Conservation (phyloP, 495 filamentous ascomycete genomes). For the Articulospora tetracladia region DNA sequence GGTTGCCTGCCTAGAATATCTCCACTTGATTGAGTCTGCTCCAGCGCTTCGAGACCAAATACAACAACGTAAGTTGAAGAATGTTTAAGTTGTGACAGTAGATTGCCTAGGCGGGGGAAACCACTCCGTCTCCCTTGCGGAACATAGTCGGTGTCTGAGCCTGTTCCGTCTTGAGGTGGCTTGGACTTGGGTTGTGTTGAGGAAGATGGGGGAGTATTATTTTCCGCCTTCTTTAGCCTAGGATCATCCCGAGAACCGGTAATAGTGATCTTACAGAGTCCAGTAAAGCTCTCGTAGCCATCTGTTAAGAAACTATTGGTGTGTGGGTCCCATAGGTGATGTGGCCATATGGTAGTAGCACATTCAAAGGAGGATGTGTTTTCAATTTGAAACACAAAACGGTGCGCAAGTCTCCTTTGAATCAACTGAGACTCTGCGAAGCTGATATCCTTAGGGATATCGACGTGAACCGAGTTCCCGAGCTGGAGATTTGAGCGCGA, state of each 20-base stretch:
- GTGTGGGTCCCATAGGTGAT: not conserved
- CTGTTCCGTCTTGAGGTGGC: too few relatives aligned
- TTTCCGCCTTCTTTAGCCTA: not conserved
- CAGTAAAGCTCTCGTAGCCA: not conserved
- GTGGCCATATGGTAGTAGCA: not conserved
- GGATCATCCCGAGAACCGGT: not conserved
- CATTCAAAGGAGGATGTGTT: not conserved
- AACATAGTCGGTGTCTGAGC: too few relatives aligned
- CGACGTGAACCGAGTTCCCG: not conserved
- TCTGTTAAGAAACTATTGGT: not conserved
- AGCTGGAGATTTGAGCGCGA: not conserved
- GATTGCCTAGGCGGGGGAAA: too few relatives aligned
- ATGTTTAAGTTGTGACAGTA: too few relatives aligned
- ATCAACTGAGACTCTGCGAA: not conserved
- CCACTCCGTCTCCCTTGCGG: too few relatives aligned
- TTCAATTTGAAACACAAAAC: not conserved
- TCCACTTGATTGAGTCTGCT: not conserved
- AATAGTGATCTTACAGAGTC: not conserved
- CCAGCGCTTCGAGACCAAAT: not conserved
- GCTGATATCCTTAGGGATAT: conserved; percentile 1
- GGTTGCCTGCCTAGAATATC: not conserved
- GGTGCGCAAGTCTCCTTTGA: not conserved
- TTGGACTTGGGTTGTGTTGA: not conserved
- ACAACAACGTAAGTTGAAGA: not conserved
- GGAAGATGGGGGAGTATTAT: not conserved